Base-by-base conservation (phyloP, 805 yeast genomes). In the Hanseniaspora lachancei region DNA sequence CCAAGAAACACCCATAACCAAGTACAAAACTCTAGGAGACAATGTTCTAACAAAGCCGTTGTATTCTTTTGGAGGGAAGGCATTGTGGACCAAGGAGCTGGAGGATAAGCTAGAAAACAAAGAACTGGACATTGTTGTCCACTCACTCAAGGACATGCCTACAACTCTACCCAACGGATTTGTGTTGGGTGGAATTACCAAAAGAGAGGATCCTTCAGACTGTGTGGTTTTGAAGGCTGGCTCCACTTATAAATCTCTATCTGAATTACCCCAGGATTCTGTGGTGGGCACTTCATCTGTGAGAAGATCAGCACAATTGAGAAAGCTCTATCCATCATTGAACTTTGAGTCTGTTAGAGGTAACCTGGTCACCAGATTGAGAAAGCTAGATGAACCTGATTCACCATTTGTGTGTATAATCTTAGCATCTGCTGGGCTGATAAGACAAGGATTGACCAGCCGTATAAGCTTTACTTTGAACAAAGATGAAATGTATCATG, bases 221-320 rank as follows among this genome's bases (percentile, higher is more conserved):
- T 96, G 96, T 13, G 72, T 91, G 9, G 79, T 87, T 48, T 84
- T 91, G 91, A 77, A 77, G 57, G 62, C 66, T 13, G 81, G 77
- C 41, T 81, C 89, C 1, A 72, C 79, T 10, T 86, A 84, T 70
- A 80, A 76, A 61, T 62, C 74, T 2, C 72, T 93, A 48, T 73
- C 69, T 2, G 96, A 91, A 13, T 74, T 93, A 60, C 97, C 97
- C 0, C 78, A 67, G 3, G 95, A 95, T 3, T 74, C 93, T 2
- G 78, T 88, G 21, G 95, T 93, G 16, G 98, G 98, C 34, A 93
- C 98, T 1, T 87, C 96, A 0, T 88, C 96, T 1, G 83, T 93
- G 46, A 80, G 98, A 68, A 79, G 98, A 64, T 84, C 95, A 42
- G 95, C 98, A 2, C 97, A 91, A 72, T 74, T 93, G 58, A 75